Percentiles rank a stretch among this genome's conserved stretches.
These are phyloP conservation scores for Solanum dulcamara DNA, from an alignment of 257 asterid genomes.

Conservation along the genomic window DNA sequence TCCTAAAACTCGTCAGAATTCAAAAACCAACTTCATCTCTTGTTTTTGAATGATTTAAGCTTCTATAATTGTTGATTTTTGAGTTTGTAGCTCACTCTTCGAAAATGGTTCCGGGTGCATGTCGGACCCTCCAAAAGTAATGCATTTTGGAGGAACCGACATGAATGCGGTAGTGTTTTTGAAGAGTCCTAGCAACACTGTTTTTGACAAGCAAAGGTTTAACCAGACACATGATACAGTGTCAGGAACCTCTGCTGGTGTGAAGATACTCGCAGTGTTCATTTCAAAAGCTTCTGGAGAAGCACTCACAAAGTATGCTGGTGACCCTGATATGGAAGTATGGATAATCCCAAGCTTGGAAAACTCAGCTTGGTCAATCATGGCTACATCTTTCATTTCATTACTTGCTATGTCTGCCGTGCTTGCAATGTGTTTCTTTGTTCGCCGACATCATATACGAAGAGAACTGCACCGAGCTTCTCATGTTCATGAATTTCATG, in stretches of 20 bases:
- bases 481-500: conserved; percentile 48
- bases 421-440: conserved; percentile 71
- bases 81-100: not conserved
- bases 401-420: conserved; percentile 68
- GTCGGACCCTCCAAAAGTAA: not conserved
- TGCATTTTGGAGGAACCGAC: not conserved
- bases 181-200: not conserved
- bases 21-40: not conserved
- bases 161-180: not conserved
- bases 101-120: not conserved
- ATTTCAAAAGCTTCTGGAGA: conserved; percentile 55
- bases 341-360: conserved; percentile 58
- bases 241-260: conserved; percentile 60
- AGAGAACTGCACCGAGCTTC: conserved; percentile 34
- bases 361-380: conserved; percentile 63
- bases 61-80: not conserved
- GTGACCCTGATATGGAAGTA: conserved; percentile 24
- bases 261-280: conserved; percentile 61
- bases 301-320: conserved; percentile 38
- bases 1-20: not conserved
- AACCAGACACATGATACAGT: conserved; percentile 27
- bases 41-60: not conserved
- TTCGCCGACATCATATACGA: conserved; percentile 59
- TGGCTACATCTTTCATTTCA: conserved; percentile 64
- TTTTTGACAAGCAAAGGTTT: not conserved